These are phyloP conservation scores for Cardamine resedifolia DNA, from an alignment of 345 rosid species.

Conservation along the genomic window DNA sequence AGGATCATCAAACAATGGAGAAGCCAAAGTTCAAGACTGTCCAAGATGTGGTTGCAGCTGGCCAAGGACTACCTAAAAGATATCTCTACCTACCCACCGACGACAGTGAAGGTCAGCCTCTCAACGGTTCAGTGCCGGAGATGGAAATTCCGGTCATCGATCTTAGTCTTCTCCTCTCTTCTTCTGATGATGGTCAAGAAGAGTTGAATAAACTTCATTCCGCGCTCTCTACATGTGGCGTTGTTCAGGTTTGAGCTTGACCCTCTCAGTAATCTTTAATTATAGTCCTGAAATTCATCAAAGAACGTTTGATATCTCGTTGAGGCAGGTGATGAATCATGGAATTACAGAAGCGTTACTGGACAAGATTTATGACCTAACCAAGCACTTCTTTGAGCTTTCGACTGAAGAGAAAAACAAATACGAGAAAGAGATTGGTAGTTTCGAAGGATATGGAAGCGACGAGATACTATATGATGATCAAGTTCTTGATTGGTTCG, in stretches of 20 bases:
- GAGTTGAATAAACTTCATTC: conserved; percentile 52
- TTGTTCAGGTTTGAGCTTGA: conserved; percentile 58
- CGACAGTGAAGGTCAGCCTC: conserved; percentile 26
- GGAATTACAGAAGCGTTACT: conserved; percentile 52
- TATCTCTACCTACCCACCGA: conserved; percentile 38
- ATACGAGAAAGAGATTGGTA: conserved; percentile 47
- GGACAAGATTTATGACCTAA: conserved; percentile 46
- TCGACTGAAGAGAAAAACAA: conserved; percentile 55
- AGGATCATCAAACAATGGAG: conserved; percentile 21
- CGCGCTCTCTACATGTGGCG: conserved; percentile 60
- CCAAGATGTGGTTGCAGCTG: conserved; percentile 43
- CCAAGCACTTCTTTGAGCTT: conserved; percentile 56
- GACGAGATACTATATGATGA: conserved; percentile 59
- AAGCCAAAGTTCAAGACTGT: conserved; percentile 38
- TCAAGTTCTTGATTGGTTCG: conserved; percentile 74
- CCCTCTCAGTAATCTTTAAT: not conserved
- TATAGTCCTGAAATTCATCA: not conserved
- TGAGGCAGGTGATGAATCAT: conserved; percentile 56
- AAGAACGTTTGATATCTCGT: not conserved
- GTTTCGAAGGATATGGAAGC: conserved; percentile 66
- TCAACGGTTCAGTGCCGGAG: conserved; percentile 38
- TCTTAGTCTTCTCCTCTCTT: conserved; percentile 49
- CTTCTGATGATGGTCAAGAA: conserved; percentile 38
- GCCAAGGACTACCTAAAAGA: conserved; percentile 45
- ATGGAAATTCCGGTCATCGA: conserved; percentile 52